These are phyloP conservation scores for Lasiosphaeria hispida DNA, from an alignment of 495 filamentous ascomycete genomes.

Conservation along the genomic window DNA sequence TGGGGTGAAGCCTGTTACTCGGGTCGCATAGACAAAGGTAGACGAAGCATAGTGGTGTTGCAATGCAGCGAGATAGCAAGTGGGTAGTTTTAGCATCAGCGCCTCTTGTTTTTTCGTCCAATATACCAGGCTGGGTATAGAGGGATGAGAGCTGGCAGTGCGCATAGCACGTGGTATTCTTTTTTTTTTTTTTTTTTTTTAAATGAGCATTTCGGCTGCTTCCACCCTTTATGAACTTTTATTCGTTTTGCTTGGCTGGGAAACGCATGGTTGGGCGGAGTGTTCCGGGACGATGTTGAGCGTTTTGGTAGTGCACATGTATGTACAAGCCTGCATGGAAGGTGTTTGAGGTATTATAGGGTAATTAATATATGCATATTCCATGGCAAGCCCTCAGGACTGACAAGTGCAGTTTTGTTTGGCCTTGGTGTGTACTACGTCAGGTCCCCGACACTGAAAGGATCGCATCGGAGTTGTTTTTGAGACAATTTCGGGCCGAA, in stretches of 20 bases:
- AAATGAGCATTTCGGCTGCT: too few relatives aligned
- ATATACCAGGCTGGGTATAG: not conserved
- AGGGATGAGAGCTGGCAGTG: not conserved
- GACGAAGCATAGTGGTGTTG: not conserved
- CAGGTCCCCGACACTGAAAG: too few relatives aligned
- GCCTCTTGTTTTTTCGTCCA: not conserved
- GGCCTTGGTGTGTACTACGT: not conserved
- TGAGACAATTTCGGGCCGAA: too few relatives aligned
- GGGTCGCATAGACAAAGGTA: constrained; percentile 32
- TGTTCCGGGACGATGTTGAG: not conserved
- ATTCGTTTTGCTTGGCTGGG: not conserved
- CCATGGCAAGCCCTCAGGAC: not conserved
- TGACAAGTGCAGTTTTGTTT: not conserved
- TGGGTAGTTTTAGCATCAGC: not conserved
- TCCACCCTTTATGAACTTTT: too few relatives aligned
- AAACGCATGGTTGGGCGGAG: not conserved
- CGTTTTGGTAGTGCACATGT: not conserved
- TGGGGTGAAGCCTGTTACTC: constrained; percentile 50
- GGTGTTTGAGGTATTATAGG: constrained; percentile 12
- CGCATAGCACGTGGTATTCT: not conserved
- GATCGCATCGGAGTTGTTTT: too few relatives aligned
- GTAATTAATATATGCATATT: not conserved
- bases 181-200: not conserved
- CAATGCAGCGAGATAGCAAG: not conserved
- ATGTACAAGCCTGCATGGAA: constrained; percentile 12